Evolutionary conservation across 2,329 filamentous ascomycete genomes (phyloP), one percentile per base, ranked within the genome.

Genomic region (Pseudohalonectria lignicola): DNA sequence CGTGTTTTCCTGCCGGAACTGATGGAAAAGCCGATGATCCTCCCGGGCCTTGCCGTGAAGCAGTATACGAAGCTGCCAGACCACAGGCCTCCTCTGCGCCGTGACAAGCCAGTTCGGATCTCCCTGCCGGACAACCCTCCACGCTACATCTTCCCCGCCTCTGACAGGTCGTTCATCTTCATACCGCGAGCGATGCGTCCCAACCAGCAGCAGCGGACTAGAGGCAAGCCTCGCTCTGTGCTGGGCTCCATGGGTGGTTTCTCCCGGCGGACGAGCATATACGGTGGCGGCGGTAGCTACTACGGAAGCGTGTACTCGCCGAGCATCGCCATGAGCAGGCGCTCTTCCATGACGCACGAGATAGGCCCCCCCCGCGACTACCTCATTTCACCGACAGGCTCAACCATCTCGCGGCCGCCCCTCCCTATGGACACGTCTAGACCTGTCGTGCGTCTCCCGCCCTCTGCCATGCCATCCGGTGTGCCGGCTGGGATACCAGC

Each of bases 71-170:
- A 90, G 49, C 74, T 98, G 35, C 92, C 92, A 16, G 86, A 96
- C 54, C 92, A 96, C 59, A 80, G 92, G 17, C 92, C 92, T 16
- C 92, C 92, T 37, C 73, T 98, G 35, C 83, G 92, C 45, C 81
- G 92, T 50, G 92, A 98, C 64, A 98, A 96, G 57, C 92, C 92
- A 7, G 92, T 96, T 30, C 82, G 92, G 36, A 86, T 98, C 48
- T 95, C 87, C 8, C 69, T 98, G 31, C 90, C 92, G 2, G 72
- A 82, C 20, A 74, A 83, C 45, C 67, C 77, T 11, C 84, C 86
- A 26, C 78, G 84, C 45, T 95, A 95, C 59, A 88, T 95, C 43
- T 94, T 92, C 60, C 92, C 92, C 5, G 83, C 87, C 2, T 70
- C 76, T 34, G 88, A 95, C 51, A 73, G 92, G 46, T 96, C 92